Evolutionary conservation across 257 asterid genomes (phyloP), one percentile per base, ranked within the genome.

Genomic region (Rauvolfia tetraphylla): DNA sequence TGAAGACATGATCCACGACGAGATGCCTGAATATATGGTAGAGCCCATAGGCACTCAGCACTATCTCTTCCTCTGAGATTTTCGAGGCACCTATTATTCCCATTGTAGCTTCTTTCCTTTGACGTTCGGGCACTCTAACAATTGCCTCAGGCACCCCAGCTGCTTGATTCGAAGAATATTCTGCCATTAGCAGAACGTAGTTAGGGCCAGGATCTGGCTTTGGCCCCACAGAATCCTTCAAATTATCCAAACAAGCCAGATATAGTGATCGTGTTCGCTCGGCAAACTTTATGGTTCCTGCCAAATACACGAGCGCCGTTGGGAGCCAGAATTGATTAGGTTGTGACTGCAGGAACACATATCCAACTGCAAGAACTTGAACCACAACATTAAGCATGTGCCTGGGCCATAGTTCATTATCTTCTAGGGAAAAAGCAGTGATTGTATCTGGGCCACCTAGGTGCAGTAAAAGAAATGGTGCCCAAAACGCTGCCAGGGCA

Each of bases 361-460:
- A 86, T 0, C 63, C n/a, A 5, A 81, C 87, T 5, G 86, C 79
- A 17, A 38, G 0, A 0, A 75, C 67, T 38, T 88, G 90, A 71
- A 83, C 65, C 0, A 83, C 2, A 71, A 86, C 86, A 3, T 79
- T 13, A 7, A 85, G 81, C 25, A 85, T 7, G 68, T 85, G 83
- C 44, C 88, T 67, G 12, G 42, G 34, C 91, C 89, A 87, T 2
- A 85, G 79, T 29, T 79, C 83, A 70, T 84, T 87, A 46, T 87
- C 89, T 73, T 87, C 91, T 1, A 85, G 72, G 49, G 88, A 41
- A 34, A 81, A 87, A 25, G 91, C 91, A 22, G 87, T 82, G 1
- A 87, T 87, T 7, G 83, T 78, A 72, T 87, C 88, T 1, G 87
- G 89, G 22, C 91, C 89, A 0, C 91, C 87, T 10, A 77, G 33